phyloP scores from a whole-genome alignment of 73 alveolate species.

The Tetrahymena malaccensis region DNA sequence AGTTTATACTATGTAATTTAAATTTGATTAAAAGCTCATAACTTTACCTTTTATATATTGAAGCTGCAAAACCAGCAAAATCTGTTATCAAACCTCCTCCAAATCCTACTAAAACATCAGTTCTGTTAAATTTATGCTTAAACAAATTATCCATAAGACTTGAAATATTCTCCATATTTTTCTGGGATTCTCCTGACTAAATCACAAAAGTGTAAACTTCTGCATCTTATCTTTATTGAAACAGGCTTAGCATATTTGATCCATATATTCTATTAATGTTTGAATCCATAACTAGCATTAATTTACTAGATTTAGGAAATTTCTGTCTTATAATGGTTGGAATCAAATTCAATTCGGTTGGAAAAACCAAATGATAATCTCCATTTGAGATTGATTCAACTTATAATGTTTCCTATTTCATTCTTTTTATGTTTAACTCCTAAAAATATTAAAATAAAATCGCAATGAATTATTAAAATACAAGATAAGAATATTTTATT shows the following conservation, averaged over 20 bases:
- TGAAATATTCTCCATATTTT: neutral
- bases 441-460: neutral
- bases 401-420: neutral
- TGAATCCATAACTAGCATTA: neutral
- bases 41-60: conserved; percentile 36
- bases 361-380: neutral
- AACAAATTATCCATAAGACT: neutral
- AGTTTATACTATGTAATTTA: too few relatives aligned
- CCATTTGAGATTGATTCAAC: neutral
- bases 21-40: too few relatives aligned
- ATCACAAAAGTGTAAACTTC: neutral
- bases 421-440: neutral
- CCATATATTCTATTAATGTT: neutral
- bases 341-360: neutral
- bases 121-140: conserved; percentile 2
- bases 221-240: neutral
- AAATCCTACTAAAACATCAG: conserved; percentile 17
- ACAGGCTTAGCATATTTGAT: neutral
- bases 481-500: too few relatives aligned
- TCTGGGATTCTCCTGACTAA: neutral
- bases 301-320: neutral
- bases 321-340: neutral
- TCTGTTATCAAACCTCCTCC: conserved; percentile 63
- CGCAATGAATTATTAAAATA: too few relatives aligned
- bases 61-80: conserved; percentile 45